Evolutionary conservation across 2,329 filamentous ascomycete genomes (phyloP), one percentile per base, ranked within the genome.

Genomic region (Apiospora arundinis): DNA sequence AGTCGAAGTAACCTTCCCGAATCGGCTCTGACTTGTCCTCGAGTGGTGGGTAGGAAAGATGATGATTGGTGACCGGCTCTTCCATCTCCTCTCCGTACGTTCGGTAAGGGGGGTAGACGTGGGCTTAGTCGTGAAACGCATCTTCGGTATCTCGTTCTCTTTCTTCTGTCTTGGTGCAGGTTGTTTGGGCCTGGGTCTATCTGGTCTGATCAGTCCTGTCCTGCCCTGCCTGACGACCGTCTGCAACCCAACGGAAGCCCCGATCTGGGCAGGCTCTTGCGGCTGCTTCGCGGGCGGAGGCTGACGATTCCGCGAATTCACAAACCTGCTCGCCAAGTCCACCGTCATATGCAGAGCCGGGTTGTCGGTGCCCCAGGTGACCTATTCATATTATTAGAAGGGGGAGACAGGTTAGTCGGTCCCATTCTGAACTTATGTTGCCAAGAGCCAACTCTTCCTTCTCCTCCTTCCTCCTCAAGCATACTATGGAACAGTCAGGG

Each of bases 1-100:
- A n/a, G 32, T 63, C 32, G 56, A 63, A 63, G 56, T 63, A 40
- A 63, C 56, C 56, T 63, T 63, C 56, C 56, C 32, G 32, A 63
- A 63, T 40, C 56, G 32, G 56, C 28, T 37, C 16, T 37, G 52
- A 37, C 28, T 60, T 60, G 28, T 16, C 32, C 56, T 37, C 56
- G 56, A 40, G 56, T 40, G 56, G 32, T 63, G 56, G 32, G 56
- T 40, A 18, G 56, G 56, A 40, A 14, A 18, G 18, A 8, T 14
- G 32, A 63, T 63, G 56, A 63, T 63, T 63, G 56, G 56, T 63
- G 32, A 45, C 28, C 56, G 32, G 32, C 18, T 40, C 32, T 63
- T 28, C 32, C 56, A 63, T 21, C 4, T 40, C 32, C 56, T 63
- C 21, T 63, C 56, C 56, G 56, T 63, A 23, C 32, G 56, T 40